phyloP scores from a whole-genome alignment of 306 rosid genomes.

The Hippophae gyantsensis region DNA sequence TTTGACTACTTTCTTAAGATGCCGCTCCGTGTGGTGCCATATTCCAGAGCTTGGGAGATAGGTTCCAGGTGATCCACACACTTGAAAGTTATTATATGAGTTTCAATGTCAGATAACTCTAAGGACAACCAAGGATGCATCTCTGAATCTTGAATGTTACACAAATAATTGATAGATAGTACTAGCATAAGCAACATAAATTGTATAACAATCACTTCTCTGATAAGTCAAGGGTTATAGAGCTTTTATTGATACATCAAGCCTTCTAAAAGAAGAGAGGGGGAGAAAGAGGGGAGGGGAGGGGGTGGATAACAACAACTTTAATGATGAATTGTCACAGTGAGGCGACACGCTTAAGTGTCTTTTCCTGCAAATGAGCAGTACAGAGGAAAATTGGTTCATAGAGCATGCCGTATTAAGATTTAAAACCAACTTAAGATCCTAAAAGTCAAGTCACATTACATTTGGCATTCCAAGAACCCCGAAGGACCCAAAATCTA shows the following conservation, averaged over 20 bases:
- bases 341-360: slow-evolving; percentile 43
- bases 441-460: neutral
- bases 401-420: too few species aligned
- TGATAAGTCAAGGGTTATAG: neutral
- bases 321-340: slow-evolving; percentile 42
- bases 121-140: slow-evolving; percentile 1
- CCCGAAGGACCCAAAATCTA: neutral
- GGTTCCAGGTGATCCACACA: slow-evolving; percentile 87
- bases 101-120: slow-evolving; percentile 6
- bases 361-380: slow-evolving; percentile 59
- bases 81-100: slow-evolving; percentile 32
- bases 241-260: neutral
- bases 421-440: neutral
- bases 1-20: slow-evolving; percentile 39
- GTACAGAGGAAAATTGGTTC: neutral
- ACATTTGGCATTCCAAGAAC: neutral
- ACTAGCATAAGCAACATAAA: neutral
- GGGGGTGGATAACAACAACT: neutral
- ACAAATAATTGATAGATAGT: neutral
- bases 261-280: neutral
- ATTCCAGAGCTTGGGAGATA: slow-evolving; percentile 83
- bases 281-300: neutral
- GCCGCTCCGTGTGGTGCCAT: slow-evolving; percentile 85
- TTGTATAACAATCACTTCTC: neutral
- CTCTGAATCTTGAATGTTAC: neutral